Evolutionary conservation across 495 filamentous ascomycete genomes (phyloP).

Genomic region (Penicillium herquei): DNA sequence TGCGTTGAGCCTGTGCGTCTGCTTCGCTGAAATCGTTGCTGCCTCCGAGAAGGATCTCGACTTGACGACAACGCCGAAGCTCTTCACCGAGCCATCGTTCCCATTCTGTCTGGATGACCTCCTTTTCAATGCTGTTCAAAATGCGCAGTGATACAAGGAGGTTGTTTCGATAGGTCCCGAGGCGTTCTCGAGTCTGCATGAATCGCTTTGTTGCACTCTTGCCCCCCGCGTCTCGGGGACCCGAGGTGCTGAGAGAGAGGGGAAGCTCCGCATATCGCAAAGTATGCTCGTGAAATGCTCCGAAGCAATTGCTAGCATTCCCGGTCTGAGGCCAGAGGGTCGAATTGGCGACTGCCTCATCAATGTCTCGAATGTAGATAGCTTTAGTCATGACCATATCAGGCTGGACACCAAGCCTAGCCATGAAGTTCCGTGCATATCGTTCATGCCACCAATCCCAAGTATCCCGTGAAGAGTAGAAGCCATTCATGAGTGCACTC

Average conservation of each 20-base stretch:
- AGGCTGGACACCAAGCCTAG: slow-evolving; percentile 71
- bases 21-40: slow-evolving; percentile 25
- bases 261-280: slow-evolving; percentile 30
- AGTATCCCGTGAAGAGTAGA: slow-evolving; percentile 64
- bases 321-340: slow-evolving; percentile 35
- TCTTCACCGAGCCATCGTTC: slow-evolving; percentile 85
- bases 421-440: slow-evolving; percentile 75
- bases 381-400: slow-evolving; percentile 79
- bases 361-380: slow-evolving; percentile 79
- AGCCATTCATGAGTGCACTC: slow-evolving; percentile 67
- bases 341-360: slow-evolving; percentile 58
- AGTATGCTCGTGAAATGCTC: slow-evolving; percentile 44
- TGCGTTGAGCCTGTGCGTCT: slow-evolving; percentile 22
- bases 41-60: slow-evolving; percentile 50
- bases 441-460: slow-evolving; percentile 85
- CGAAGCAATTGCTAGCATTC: slow-evolving; percentile 42
- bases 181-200: slow-evolving; percentile 71
- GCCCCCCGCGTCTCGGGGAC: slow-evolving; percentile 43
- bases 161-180: slow-evolving; percentile 87
- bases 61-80: slow-evolving; percentile 61
- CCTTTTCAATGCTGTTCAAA: slow-evolving; percentile 82
- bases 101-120: slow-evolving; percentile 83
- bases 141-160: slow-evolving; percentile 86
- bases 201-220: slow-evolving; percentile 64
- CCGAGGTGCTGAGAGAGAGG: slow-evolving; percentile 31